phyloP scores from a whole-genome alignment of 2,329 filamentous ascomycete species.

The Calycina marina region DNA sequence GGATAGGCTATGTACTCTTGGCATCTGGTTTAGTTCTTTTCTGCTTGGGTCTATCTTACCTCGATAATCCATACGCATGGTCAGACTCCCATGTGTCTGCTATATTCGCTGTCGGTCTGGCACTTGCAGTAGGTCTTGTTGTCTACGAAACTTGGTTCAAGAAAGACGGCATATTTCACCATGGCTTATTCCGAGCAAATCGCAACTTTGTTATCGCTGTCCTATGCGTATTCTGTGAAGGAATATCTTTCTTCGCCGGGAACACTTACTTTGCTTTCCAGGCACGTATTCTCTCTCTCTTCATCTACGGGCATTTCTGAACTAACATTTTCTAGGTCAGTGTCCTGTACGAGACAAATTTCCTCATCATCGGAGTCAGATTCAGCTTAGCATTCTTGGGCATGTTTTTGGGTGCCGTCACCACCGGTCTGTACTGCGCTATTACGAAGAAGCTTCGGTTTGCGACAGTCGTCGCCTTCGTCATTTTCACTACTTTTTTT shows the following conservation, averaged over 20 bases:
- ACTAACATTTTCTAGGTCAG: background rate
- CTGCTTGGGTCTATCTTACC: constrained; percentile 26
- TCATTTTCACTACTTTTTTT: constrained; percentile 18
- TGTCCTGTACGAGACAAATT: constrained; percentile 23
- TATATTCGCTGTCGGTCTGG: constrained; percentile 24
- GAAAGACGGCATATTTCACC: constrained; percentile 28
- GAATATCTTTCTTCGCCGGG: constrained; percentile 27
- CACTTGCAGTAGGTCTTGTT: constrained; percentile 14
- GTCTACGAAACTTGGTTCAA: constrained; percentile 25
- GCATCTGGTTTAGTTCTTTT: constrained; percentile 25
- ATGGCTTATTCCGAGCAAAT: constrained; percentile 24
- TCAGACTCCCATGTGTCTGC: constrained; percentile 23
- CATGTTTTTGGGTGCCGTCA: constrained; percentile 19
- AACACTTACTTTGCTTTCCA: constrained; percentile 30
- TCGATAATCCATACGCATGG: constrained; percentile 27
- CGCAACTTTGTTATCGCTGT: constrained; percentile 26
- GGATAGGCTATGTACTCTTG: constrained; percentile 26
- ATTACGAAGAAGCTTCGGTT: constrained; percentile 22
- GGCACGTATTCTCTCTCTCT: constrained; percentile 11
- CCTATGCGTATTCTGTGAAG: constrained; percentile 25
- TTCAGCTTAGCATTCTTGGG: constrained; percentile 24
- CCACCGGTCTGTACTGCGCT: constrained; percentile 20
- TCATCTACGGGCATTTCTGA: too few relatives aligned
- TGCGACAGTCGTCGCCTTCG: constrained; percentile 21
- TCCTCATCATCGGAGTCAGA: constrained; percentile 21